Evolutionary conservation across 108 stramenopile species (phyloP).

Genomic region (Nitzschia putrida): DNA sequence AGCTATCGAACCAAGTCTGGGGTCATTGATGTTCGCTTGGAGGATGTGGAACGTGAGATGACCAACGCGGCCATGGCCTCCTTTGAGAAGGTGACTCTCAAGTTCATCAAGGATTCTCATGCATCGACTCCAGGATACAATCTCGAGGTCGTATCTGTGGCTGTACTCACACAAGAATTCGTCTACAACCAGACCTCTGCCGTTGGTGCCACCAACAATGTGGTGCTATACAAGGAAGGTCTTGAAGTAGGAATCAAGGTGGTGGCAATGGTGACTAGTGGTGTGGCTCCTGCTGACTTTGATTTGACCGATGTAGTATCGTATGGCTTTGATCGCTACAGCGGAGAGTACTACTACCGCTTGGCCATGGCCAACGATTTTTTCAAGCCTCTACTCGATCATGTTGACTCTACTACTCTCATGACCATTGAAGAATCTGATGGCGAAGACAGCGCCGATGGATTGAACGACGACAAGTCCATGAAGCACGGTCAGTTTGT

Average conservation of each 20-base stretch:
- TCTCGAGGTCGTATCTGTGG: conserved; percentile 25
- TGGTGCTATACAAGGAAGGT: not conserved
- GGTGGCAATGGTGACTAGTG: conserved; percentile 30
- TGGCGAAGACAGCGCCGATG: not conserved
- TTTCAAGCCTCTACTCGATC: conserved; percentile 25
- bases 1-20: conserved; percentile 26
- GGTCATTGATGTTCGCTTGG: conserved; percentile 6
- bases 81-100: conserved; percentile 35
- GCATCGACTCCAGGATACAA: not conserved
- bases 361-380: conserved; percentile 12
- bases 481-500: conserved; percentile 20
- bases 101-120: conserved; percentile 23
- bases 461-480: not conserved
- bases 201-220: not conserved
- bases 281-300: conserved; percentile 25
- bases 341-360: conserved; percentile 24
- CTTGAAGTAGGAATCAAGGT: conserved; percentile 19
- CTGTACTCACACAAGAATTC: conserved; percentile 27
- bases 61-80: conserved; percentile 7
- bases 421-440: not conserved
- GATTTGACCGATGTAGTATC: conserved; percentile 13
- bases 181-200: not conserved
- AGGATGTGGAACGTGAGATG: conserved; percentile 30
- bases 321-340: conserved; percentile 29
- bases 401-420: conserved; percentile 15